Conservation (phyloP, 352 stramenopile genomes). For the Globisporangium spiculum region DNA sequence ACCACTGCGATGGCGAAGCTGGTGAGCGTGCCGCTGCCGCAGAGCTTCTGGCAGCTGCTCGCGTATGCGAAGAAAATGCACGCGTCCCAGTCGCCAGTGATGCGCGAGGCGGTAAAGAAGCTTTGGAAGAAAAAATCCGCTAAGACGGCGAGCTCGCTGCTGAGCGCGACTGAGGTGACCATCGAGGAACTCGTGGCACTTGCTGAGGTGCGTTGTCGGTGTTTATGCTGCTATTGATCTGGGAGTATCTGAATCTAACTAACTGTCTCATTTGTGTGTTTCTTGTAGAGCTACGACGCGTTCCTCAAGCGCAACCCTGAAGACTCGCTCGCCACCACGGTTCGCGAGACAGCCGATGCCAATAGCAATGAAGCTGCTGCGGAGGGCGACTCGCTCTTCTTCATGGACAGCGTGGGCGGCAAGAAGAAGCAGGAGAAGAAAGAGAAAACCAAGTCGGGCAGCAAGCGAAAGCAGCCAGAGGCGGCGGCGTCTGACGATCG, state of each 20-base stretch:
- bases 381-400: slow-evolving; percentile 39
- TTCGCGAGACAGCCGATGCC: slow-evolving; percentile 12
- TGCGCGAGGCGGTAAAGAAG: slow-evolving; percentile 29
- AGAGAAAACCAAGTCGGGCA: slow-evolving; percentile 8
- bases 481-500: not conserved
- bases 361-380: not conserved
- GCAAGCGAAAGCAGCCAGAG: slow-evolving; percentile 18
- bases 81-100: slow-evolving; percentile 13
- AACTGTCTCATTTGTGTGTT: not conserved
- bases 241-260: not conserved
- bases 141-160: slow-evolving; percentile 44
- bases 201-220: slow-evolving; percentile 32
- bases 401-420: slow-evolving; percentile 53
- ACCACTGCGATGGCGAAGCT: slow-evolving; percentile 45
- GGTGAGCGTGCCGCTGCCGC: slow-evolving; percentile 38
- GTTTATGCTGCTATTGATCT: not conserved
- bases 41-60: slow-evolving; percentile 47
- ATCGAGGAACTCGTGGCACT: slow-evolving; percentile 37
- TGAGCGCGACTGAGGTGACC: slow-evolving; percentile 44
- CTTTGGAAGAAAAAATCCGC: slow-evolving; percentile 28
- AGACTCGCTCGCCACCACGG: slow-evolving; percentile 9
- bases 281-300: slow-evolving; percentile 38
- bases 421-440: slow-evolving; percentile 38
- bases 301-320: slow-evolving; percentile 33
- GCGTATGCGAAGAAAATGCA: slow-evolving; percentile 38